A percentile compares a stretch with the other conserved stretches of the same genome.
Conservation (phyloP, 305 asterid species). For the Fraxinus floribunda region DNA sequence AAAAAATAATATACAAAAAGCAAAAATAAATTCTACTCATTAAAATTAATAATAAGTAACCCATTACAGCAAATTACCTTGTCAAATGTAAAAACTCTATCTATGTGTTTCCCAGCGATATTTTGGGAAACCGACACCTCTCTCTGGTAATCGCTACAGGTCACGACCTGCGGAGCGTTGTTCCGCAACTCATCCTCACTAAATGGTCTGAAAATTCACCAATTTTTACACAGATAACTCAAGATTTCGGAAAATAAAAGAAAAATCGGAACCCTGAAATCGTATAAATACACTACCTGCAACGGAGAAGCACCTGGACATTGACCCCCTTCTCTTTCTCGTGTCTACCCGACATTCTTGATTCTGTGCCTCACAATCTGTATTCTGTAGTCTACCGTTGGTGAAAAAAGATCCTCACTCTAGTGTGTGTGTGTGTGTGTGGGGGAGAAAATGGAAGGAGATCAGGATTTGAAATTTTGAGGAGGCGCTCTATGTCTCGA, state of each 20-base stretch:
- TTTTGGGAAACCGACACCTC: slow-evolving; percentile 87
- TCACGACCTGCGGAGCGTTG: slow-evolving; percentile 91
- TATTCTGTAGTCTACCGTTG: neutral
- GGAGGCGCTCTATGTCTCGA: slow-evolving; percentile 20
- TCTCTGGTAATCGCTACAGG: slow-evolving; percentile 77
- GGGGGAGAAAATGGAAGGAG: slow-evolving; percentile 13
- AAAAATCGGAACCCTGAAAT: slow-evolving; percentile 19
- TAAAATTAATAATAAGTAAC: neutral
- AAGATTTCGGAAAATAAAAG: neutral
- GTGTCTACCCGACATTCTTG: slow-evolving; percentile 58
- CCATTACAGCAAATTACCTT: slow-evolving; percentile 47
- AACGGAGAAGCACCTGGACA: slow-evolving; percentile 91
- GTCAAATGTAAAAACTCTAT: slow-evolving; percentile 83
- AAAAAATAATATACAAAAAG: neutral
- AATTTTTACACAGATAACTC: neutral
- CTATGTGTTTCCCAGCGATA: slow-evolving; percentile 91
- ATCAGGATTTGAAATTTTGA: slow-evolving; percentile 40
- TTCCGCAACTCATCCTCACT: slow-evolving; percentile 85
- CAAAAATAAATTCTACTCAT: neutral
- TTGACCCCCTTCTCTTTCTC: slow-evolving; percentile 83
- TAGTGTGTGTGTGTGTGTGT: slow-evolving; percentile 9
- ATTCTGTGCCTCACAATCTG: neutral
- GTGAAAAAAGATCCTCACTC: slow-evolving; percentile 3
- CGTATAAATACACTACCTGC: slow-evolving; percentile 52
- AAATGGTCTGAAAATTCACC: slow-evolving; percentile 56